Evolutionary conservation across 495 filamentous ascomycete genomes (phyloP).

Genomic region (Penicillium fimorum): DNA sequence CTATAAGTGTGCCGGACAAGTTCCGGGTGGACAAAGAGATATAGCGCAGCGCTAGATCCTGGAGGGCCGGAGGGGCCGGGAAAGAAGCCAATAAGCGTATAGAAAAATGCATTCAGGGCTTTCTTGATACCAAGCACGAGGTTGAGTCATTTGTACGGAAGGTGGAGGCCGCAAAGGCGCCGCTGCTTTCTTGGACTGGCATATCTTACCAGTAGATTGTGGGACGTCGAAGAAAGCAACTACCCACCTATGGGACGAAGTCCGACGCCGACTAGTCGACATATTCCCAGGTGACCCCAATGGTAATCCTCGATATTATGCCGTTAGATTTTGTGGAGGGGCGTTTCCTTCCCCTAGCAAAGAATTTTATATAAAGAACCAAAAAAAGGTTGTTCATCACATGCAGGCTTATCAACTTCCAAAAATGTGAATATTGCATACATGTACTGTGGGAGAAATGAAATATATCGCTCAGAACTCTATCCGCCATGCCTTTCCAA

Average conservation of each 20-base stretch:
- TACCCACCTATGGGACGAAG: slow-evolving; percentile 1
- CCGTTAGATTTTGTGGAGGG: background rate
- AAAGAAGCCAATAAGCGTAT: too few species aligned
- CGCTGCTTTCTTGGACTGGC: too few species aligned
- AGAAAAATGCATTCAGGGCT: too few species aligned
- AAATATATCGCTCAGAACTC: slow-evolving; percentile 48
- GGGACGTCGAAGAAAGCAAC: background rate
- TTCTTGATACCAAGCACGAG: too few species aligned
- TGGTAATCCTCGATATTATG: background rate
- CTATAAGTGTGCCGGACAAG: too few species aligned
- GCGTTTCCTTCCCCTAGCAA: background rate
- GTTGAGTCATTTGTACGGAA: too few species aligned
- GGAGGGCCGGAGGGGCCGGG: too few species aligned
- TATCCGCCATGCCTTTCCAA: slow-evolving; percentile 82
- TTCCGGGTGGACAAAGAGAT: too few species aligned
- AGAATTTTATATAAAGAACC: background rate
- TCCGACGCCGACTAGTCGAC: background rate
- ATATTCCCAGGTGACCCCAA: background rate
- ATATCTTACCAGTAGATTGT: too few species aligned
- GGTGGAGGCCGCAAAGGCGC: too few species aligned
- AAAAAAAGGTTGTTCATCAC: slow-evolving; percentile 3
- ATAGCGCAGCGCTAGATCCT: too few species aligned
- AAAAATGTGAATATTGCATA: slow-evolving; percentile 17
- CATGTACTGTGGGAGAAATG: slow-evolving; percentile 12
- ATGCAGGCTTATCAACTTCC: slow-evolving; percentile 9